Evolutionary conservation across 306 rosid species (phyloP).

Genomic region (Parietaria judaica): DNA sequence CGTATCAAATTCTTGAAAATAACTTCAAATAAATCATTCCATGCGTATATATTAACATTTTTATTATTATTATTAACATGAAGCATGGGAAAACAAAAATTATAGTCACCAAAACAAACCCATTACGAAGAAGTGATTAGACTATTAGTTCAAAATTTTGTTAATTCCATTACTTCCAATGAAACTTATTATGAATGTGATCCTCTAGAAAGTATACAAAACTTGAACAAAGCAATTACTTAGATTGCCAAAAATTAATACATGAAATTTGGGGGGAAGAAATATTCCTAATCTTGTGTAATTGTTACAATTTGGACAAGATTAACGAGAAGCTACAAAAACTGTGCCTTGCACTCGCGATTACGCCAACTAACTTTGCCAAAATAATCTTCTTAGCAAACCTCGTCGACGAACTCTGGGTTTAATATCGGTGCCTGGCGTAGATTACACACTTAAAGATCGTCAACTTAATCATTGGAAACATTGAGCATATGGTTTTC

Average conservation of each 20-base stretch:
- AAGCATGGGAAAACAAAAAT: too few species aligned
- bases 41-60: too few species aligned
- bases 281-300: background rate
- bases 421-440: conserved; percentile 13
- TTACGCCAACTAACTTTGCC: conserved; percentile 16
- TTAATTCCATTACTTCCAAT: too few species aligned
- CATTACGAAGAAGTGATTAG: too few species aligned
- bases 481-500: background rate
- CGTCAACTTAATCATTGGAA: background rate
- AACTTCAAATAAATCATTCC: too few species aligned
- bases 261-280: background rate
- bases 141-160: too few species aligned
- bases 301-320: background rate
- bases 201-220: background rate
- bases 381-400: conserved; percentile 15
- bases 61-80: too few species aligned
- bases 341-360: background rate
- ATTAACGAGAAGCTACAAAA: background rate
- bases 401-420: conserved; percentile 16
- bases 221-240: conserved; percentile 3
- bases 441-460: background rate
- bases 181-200: too few species aligned
- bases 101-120: too few species aligned
- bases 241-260: background rate
- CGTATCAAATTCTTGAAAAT: too few species aligned